These are phyloP conservation scores for Thelonectria blattea DNA, from an alignment of 2,329 filamentous ascomycete species.

Conservation along the genomic window DNA sequence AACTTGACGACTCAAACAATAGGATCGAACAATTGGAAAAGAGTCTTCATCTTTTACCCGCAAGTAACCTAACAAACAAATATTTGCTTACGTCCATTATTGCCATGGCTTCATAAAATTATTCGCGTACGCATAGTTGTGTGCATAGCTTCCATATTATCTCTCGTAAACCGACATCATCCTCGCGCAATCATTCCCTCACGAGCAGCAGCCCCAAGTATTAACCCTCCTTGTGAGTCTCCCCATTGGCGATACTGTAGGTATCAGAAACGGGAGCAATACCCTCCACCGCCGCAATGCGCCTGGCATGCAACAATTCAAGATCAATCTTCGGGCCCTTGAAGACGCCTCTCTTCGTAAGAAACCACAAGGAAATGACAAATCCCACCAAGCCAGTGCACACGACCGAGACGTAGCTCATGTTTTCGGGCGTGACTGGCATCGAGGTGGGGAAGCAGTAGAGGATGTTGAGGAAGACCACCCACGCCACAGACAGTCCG, in stretches of 20 bases:
- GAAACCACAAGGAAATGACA: conserved; percentile 28
- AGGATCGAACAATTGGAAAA: no score
- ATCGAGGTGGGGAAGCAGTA: conserved; percentile 30
- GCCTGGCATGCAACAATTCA: conserved; percentile 21
- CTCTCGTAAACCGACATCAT: no score
- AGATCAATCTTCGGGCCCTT: conserved; percentile 32
- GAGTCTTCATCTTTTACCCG: no score
- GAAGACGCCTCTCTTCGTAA: conserved; percentile 27
- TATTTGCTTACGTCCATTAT: no score
- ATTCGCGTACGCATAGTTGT: no score
- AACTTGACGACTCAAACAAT: no score
- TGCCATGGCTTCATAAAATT: no score
- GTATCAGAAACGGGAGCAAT: neutral
- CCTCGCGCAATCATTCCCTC: no score
- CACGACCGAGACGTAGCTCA: conserved; percentile 34
- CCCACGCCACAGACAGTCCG: conserved; percentile 27
- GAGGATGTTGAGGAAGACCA: conserved; percentile 28
- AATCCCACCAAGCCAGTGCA: conserved; percentile 25
- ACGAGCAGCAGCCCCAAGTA: no score
- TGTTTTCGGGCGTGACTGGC: conserved; percentile 31
- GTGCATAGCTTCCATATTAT: no score
- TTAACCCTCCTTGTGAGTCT: neutral
- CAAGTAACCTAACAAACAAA: no score
- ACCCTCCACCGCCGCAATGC: conserved; percentile 25
- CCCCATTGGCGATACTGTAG: neutral